Percentiles rank a stretch among this genome's conserved stretches.
Evolutionary conservation across 225 moss, liverwort and hornwort genomes (phyloP).

Genomic region (Rhytidiadelphus loreus): DNA sequence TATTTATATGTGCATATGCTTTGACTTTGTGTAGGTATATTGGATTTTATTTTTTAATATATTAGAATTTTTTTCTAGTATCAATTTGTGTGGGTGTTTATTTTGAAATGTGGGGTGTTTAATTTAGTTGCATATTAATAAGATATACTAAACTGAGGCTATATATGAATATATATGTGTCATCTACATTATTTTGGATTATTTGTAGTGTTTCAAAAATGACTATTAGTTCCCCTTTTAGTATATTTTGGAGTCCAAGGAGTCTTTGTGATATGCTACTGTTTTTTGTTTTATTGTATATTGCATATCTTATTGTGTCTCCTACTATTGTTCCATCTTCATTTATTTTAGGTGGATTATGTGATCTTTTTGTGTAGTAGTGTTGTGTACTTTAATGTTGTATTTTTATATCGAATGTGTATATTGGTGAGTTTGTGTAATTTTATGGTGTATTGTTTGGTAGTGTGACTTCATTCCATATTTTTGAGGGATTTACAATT

Average conservation of each 20-base stretch:
- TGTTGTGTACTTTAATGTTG: background rate
- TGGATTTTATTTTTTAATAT: background rate
- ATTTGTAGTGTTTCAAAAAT: background rate
- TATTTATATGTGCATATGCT: too few relatives aligned
- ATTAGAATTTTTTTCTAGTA: background rate
- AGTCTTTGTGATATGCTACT: background rate
- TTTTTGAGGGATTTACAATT: background rate
- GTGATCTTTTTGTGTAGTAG: rapidly evolving
- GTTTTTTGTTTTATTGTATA: background rate
- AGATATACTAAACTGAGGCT: too few relatives aligned
- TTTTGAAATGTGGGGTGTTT: background rate
- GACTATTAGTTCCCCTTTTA: rapidly evolving
- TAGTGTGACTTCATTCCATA: background rate
- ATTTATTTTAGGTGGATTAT: rapidly evolving
- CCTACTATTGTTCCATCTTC: background rate
- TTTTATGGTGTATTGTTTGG: background rate
- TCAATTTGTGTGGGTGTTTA: background rate
- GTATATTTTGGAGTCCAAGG: background rate
- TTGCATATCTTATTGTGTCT: too few relatives aligned
- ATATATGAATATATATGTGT: background rate
- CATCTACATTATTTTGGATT: background rate
- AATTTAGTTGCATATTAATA: background rate
- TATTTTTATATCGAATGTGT: background rate
- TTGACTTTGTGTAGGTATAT: background rate
- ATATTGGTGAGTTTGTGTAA: background rate